Conservation (phyloP, 164 flowering plant species). For the Berberis vulgaris region DNA sequence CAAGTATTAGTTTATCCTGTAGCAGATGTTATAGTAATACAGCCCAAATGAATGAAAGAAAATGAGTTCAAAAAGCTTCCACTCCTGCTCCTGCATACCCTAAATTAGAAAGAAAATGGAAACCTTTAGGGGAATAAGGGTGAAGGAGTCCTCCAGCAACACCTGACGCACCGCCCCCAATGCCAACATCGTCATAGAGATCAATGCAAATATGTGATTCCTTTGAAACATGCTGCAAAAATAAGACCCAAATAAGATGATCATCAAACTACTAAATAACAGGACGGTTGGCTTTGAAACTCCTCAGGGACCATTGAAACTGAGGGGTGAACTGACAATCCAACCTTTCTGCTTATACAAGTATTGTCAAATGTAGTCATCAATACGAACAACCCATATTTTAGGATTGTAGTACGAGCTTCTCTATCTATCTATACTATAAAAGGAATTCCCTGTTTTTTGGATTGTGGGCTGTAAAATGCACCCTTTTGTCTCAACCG, state of each 20-base stretch:
- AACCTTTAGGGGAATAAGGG: slow-evolving; percentile 97
- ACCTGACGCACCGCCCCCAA: slow-evolving; percentile 98
- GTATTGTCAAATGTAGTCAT: too few relatives aligned
- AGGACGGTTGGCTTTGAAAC: too few relatives aligned
- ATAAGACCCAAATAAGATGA: not conserved
- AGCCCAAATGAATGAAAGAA: not conserved
- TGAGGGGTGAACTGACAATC: too few relatives aligned
- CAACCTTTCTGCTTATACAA: too few relatives aligned
- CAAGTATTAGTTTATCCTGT: slow-evolving; percentile 6
- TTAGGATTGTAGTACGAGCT: too few relatives aligned
- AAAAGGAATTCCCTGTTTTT: too few relatives aligned
- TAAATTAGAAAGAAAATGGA: slow-evolving; percentile 5
- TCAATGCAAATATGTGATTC: slow-evolving; percentile 43
- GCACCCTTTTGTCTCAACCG: too few relatives aligned
- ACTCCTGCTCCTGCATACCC: slow-evolving; percentile 5
- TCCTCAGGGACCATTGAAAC: too few relatives aligned
- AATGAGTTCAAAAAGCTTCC: slow-evolving; percentile 1
- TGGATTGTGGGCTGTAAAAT: too few relatives aligned
- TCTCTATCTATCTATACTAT: too few relatives aligned
- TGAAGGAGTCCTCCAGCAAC: slow-evolving; percentile 93
- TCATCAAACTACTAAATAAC: too few relatives aligned
- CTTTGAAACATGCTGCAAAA: slow-evolving; percentile 53
- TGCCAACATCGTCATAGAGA: slow-evolving; percentile 75
- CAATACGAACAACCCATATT: too few relatives aligned
- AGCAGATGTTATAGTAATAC: not conserved